These are phyloP conservation scores for Ogataea thermomethanolica DNA, from an alignment of 805 yeast genomes.

Conservation along the genomic window DNA sequence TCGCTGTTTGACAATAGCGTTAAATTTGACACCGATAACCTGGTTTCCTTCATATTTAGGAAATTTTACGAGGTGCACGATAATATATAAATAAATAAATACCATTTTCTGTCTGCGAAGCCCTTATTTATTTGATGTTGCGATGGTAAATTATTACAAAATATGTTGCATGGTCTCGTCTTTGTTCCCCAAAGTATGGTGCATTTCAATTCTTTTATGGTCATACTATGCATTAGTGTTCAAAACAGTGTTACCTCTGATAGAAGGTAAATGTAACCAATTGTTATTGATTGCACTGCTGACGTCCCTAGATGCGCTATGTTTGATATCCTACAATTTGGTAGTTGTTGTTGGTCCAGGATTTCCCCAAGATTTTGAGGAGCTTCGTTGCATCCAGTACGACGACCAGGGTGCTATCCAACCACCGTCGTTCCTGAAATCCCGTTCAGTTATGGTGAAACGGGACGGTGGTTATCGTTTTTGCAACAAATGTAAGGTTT, in stretches of 20 bases:
- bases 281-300: conserved; percentile 27
- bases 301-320: conserved; percentile 32
- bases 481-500: conserved; percentile 48
- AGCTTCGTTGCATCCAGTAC: conserved; percentile 29
- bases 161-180: conserved; percentile 37
- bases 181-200: conserved; percentile 48
- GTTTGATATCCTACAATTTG: conserved; percentile 49
- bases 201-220: conserved; percentile 44
- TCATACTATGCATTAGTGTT: conserved; percentile 39
- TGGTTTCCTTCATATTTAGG: conserved; percentile 66
- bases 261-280: conserved; percentile 13
- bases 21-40: conserved; percentile 61
- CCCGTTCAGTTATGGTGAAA: conserved; percentile 43
- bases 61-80: conserved; percentile 59
- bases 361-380: conserved; percentile 56
- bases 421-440: conserved; percentile 42
- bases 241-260: conserved; percentile 27
- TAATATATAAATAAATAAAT: not conserved
- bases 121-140: not conserved
- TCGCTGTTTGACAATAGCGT: conserved; percentile 66
- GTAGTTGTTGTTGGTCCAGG: conserved; percentile 60
- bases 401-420: conserved; percentile 18
- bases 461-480: conserved; percentile 63
- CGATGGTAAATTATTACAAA: conserved; percentile 9
- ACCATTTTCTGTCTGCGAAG: not conserved